A percentile compares a stretch with the other conserved stretches of the same genome.
Evolutionary conservation across 257 asterid species (phyloP).

Genomic region (Gynochthodes officinalis): DNA sequence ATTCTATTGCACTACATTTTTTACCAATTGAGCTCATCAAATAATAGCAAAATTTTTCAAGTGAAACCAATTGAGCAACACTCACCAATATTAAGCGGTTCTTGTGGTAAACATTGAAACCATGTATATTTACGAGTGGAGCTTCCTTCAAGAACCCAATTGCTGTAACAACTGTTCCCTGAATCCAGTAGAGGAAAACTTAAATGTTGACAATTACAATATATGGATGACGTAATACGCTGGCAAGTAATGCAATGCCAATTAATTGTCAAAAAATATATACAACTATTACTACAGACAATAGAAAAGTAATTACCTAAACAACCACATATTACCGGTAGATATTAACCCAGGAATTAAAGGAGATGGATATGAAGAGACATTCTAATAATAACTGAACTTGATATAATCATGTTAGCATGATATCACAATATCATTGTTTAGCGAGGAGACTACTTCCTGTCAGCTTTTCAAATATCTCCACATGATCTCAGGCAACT

Average conservation of each 20-base stretch:
- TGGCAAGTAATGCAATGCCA: neutral
- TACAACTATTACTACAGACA: neutral
- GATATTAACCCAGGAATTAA: neutral
- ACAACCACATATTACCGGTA: neutral
- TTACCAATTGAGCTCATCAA: neutral
- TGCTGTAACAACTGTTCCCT: constrained; percentile 71
- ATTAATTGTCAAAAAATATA: neutral
- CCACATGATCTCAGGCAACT: neutral
- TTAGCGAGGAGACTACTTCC: neutral
- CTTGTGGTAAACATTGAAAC: constrained; percentile 96
- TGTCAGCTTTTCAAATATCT: neutral
- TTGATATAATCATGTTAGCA: neutral
- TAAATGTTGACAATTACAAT: neutral
- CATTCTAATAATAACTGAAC: neutral
- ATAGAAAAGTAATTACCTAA: neutral
- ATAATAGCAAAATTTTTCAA: neutral
- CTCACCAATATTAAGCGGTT: constrained; percentile 87
- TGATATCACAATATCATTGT: neutral
- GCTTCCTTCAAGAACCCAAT: constrained; percentile 94
- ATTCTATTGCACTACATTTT: neutral
- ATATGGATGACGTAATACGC: neutral
- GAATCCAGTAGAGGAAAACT: constrained; percentile 27
- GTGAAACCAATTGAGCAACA: neutral
- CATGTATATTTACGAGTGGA: constrained; percentile 74
- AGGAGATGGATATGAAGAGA: neutral